Base-by-base conservation (phyloP, 345 rosid species). In the Lepidium aucheri region DNA sequence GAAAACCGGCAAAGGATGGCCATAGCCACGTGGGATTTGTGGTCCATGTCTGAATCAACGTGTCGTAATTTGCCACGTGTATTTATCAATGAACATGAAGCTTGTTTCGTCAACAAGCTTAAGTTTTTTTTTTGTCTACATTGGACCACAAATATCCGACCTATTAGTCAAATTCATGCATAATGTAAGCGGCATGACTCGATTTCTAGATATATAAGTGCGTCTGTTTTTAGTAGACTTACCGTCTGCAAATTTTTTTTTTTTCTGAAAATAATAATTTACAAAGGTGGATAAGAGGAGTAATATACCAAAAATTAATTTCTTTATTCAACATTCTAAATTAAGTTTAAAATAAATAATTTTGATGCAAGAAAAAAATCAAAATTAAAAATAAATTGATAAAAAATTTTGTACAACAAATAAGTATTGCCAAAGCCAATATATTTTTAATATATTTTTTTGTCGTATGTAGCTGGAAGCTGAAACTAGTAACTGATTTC, bases 1-100 rank as follows among this genome's bases (percentile, higher is more conserved):
- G 43, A 59, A 60, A 40, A 17, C 55, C 70, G 67, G 75, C 78
- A 75, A 69, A 61, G 70, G 50, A 59, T 57, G 75, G 70, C 71
- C 78, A 63, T 32, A n/a, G 17, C 71, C 78, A 69, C 67, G 74
- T 69, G 78, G 45, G 70, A 34, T 72, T 26, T 45, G 78, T 75
- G 78, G 78, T 75, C 75, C 78, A 51, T 53, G 63, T 42, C 30
- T 7, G 52, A 13, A 67, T 67, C 53, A 53, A 67, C 73, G 68
- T 67, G 17, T 53, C 12, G 20, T 15, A 30, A 3, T 53, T 1
- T 45, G 63, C 63, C 68, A 67, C 57, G 53, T 74, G 42, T 52
- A 16, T 60, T 30, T 14, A 60, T 39, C 62, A 22, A 39, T 12
- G 57, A 64, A 30, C 40, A 18, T 60, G 68, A 68, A 74, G 73